Percentiles rank a stretch among this genome's conserved stretches.
These are phyloP conservation scores for Stropharia rugosoannulata DNA, from an alignment of 768 basidiomycete species.

Conservation along the genomic window DNA sequence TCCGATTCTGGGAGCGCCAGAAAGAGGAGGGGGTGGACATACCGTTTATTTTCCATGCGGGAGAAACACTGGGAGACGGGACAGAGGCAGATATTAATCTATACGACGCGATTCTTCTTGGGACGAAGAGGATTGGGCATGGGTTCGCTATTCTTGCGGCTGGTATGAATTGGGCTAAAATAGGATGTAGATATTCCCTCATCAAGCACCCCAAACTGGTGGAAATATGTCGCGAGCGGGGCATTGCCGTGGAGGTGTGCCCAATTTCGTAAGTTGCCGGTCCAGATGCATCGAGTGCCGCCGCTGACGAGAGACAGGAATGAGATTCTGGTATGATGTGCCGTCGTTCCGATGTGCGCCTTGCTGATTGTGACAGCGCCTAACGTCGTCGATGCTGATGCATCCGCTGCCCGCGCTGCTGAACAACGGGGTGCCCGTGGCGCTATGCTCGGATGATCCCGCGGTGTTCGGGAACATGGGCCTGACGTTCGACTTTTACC, in stretches of 20 bases:
- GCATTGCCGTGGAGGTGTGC: conserved; percentile 72
- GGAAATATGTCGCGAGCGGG: conserved; percentile 59
- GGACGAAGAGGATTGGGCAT: conserved; percentile 81
- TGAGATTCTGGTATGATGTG: conserved; percentile 60
- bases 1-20: conserved; percentile 57
- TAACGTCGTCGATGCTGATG: conserved; percentile 79
- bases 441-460: conserved; percentile 75
- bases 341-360: not conserved
- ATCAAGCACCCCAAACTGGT: conserved; percentile 75
- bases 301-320: conserved; percentile 42
- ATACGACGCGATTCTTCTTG: conserved; percentile 77
- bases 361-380: conserved; percentile 40
- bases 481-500: conserved; percentile 76
- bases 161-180: conserved; percentile 3
- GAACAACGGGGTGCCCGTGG: conserved; percentile 72
- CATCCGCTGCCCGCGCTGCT: conserved; percentile 73
- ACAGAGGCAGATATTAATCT: conserved; percentile 67
- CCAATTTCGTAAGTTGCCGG: conserved; percentile 68
- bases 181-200: conserved; percentile 61
- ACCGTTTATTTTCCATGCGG: conserved; percentile 80
- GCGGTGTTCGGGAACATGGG: conserved; percentile 78
- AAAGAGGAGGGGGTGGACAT: conserved; percentile 60
- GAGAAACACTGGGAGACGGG: conserved; percentile 80
- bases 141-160: conserved; percentile 40
- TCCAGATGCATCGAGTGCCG: not conserved